Evolutionary conservation across 495 filamentous ascomycete species (phyloP).

Genomic region (Trichoderma orchidacearum): DNA sequence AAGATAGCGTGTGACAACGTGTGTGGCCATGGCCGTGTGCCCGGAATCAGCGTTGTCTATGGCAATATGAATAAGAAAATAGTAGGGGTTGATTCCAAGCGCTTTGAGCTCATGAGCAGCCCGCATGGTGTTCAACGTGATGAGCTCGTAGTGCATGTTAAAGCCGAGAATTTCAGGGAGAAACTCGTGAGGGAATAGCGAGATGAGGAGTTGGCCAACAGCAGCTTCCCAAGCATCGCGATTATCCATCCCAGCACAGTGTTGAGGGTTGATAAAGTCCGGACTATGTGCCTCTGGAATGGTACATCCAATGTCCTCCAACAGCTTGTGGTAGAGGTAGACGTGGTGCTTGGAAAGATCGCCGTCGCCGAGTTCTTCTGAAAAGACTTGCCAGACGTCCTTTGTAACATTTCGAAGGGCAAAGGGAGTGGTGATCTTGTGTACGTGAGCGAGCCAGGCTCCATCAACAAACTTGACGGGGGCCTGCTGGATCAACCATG

Average conservation of each 20-base stretch:
- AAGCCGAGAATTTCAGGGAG: slow-evolving; percentile 39
- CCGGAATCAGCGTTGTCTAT: slow-evolving; percentile 38
- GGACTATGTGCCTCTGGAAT: slow-evolving; percentile 8
- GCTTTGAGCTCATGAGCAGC: slow-evolving; percentile 30
- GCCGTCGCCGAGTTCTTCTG: slow-evolving; percentile 38
- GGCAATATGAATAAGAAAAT: slow-evolving; percentile 36
- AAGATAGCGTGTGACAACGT: slow-evolving; percentile 23
- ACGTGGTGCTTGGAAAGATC: slow-evolving; percentile 33
- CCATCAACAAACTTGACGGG: slow-evolving; percentile 38
- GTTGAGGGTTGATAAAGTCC: slow-evolving; percentile 21
- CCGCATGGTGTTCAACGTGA: slow-evolving; percentile 25
- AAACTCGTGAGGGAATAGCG: slow-evolving; percentile 33
- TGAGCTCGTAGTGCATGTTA: slow-evolving; percentile 34
- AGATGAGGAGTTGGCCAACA: slow-evolving; percentile 32
- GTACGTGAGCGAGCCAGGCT: slow-evolving; percentile 33
- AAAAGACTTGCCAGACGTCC: slow-evolving; percentile 34
- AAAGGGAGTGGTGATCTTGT: slow-evolving; percentile 28
- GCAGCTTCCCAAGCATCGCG: slow-evolving; percentile 27
- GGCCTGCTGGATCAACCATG: slow-evolving; percentile 26
- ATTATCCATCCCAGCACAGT: slow-evolving; percentile 19
- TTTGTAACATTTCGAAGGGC: slow-evolving; percentile 18
- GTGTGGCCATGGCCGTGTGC: slow-evolving; percentile 32
- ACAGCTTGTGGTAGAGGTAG: slow-evolving; percentile 24
- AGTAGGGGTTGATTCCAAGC: slow-evolving; percentile 28
- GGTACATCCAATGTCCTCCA: slow-evolving; percentile 18